phyloP scores from a whole-genome alignment of 176 grass and related monocot genomes.

The Avena eriantha region DNA sequence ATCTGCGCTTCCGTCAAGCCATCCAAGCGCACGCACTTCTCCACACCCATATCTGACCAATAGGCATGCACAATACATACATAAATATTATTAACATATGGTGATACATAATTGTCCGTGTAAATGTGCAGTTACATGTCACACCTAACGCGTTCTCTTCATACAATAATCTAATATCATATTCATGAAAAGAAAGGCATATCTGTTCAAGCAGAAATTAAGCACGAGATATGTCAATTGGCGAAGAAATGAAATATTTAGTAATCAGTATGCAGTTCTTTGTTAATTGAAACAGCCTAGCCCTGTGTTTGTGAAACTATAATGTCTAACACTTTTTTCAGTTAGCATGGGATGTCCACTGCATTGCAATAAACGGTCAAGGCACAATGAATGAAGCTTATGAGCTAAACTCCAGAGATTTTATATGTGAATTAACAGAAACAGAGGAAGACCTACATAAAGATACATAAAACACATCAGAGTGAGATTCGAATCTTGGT shows the following conservation, averaged over 20 bases:
- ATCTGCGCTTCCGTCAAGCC: conserved; percentile 68
- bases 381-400: not conserved
- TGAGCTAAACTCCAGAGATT: not conserved
- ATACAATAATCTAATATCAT: not conserved
- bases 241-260: not conserved
- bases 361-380: not conserved
- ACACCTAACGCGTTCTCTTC: not conserved
- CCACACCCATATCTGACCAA: conserved; percentile 65
- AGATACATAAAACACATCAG: not conserved
- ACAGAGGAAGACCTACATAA: not conserved
- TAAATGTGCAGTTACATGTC: not conserved
- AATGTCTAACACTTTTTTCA: not conserved
- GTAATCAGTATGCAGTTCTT: not conserved
- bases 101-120: not conserved
- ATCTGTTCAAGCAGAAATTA: not conserved
- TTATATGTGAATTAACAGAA: not conserved
- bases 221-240: not conserved
- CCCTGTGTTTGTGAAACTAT: not conserved
- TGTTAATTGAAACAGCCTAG: not conserved
- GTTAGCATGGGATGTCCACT: not conserved
- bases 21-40: conserved; percentile 71
- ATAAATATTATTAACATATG: not conserved
- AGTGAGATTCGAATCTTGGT: not conserved
- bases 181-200: not conserved
- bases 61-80: not conserved